These are phyloP conservation scores for Trichoderma parareesei DNA, from an alignment of 495 filamentous ascomycete genomes.

Conservation along the genomic window DNA sequence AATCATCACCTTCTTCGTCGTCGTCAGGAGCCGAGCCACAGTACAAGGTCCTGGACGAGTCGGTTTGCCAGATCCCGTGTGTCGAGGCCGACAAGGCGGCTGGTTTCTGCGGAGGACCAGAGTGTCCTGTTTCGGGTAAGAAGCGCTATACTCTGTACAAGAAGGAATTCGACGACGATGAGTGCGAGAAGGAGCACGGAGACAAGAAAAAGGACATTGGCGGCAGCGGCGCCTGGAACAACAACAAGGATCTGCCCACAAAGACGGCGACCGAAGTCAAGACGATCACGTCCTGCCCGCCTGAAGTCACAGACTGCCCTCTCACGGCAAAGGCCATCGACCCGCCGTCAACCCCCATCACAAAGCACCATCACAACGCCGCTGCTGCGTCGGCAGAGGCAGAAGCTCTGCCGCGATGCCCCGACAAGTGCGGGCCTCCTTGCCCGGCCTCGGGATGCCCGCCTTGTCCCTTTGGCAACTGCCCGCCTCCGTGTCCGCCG, in stretches of 20 bases:
- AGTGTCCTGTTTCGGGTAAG: not conserved
- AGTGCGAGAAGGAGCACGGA: not conserved
- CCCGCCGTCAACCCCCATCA: not conserved
- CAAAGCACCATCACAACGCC: too few relatives aligned
- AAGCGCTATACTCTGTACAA: constrained; percentile 3
- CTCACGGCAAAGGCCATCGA: not conserved
- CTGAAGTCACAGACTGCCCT: constrained; percentile 6
- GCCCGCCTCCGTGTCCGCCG: not conserved
- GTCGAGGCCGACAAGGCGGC: not conserved
- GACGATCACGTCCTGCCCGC: constrained; percentile 6
- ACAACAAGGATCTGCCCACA: not conserved
- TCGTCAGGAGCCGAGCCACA: not conserved
- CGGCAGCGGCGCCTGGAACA: not conserved
- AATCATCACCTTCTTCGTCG: not conserved
- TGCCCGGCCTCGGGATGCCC: not conserved
- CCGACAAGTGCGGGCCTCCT: not conserved
- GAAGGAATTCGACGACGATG: not conserved
- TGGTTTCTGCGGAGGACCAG: not conserved
- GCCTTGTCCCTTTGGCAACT: not conserved
- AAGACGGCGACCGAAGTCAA: not conserved
- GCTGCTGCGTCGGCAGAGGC: too few relatives aligned
- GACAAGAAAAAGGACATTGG: not conserved
- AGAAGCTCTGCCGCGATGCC: not conserved
- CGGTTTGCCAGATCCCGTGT: not conserved
- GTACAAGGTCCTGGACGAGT: not conserved